phyloP scores from a whole-genome alignment of 2,329 filamentous ascomycete species.

The Shiraia sp. region DNA sequence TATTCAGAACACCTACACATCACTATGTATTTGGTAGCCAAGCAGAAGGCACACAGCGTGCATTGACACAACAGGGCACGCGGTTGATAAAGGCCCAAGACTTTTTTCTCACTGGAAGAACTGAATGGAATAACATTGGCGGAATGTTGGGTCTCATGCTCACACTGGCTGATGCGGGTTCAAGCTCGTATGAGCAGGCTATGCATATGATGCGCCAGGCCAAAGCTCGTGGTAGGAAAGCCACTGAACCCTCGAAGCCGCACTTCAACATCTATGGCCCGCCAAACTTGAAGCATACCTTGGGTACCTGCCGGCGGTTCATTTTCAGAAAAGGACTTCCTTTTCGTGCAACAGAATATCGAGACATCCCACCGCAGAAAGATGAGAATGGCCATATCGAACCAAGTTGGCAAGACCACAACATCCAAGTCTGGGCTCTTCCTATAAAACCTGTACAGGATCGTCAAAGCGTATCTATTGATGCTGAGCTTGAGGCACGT shows the following conservation, averaged over 20 bases:
- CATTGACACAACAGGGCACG: slow-evolving; percentile 69
- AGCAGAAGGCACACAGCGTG: slow-evolving; percentile 82
- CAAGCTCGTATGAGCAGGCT: slow-evolving; percentile 52
- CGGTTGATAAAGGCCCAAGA: slow-evolving; percentile 69
- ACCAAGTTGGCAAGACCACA: slow-evolving; percentile 75
- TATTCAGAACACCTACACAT: slow-evolving; percentile 71
- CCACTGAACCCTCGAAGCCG: slow-evolving; percentile 23
- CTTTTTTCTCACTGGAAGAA: slow-evolving; percentile 79
- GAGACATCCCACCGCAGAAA: slow-evolving; percentile 24
- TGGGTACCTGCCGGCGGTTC: slow-evolving; percentile 84
- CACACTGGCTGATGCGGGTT: slow-evolving; percentile 73
- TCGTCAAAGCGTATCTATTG: slow-evolving; percentile 10
- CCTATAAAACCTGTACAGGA: slow-evolving; percentile 53
- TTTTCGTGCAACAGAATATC: slow-evolving; percentile 70
- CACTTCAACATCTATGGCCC: slow-evolving; percentile 70
- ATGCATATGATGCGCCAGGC: slow-evolving; percentile 40
- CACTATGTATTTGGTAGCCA: slow-evolving; percentile 86
- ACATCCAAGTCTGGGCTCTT: slow-evolving; percentile 84
- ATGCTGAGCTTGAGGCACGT: slow-evolving; percentile 26
- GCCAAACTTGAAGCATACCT: slow-evolving; percentile 75
- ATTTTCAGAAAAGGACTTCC: slow-evolving; percentile 84
- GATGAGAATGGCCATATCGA: slow-evolving; percentile 40
- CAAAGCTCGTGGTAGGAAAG: slow-evolving; percentile 17
- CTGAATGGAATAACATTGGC: slow-evolving; percentile 76
- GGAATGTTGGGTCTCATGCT: slow-evolving; percentile 85